Evolutionary conservation across 129 eudicot genomes (phyloP).

Genomic region (Flaveria robusta): DNA sequence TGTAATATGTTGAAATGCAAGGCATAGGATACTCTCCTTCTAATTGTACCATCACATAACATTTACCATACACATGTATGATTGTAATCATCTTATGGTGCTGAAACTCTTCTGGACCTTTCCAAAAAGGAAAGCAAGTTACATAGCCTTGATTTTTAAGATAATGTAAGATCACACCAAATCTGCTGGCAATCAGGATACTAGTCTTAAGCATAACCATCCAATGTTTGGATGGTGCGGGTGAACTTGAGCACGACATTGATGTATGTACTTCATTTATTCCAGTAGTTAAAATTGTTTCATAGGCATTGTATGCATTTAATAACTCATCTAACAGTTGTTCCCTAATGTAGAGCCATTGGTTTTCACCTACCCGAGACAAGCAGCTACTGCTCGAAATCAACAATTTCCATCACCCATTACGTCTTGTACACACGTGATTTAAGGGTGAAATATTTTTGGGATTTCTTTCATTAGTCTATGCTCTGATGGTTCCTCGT

Average conservation of each 20-base stretch:
- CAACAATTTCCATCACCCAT: no score
- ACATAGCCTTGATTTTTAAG: neutral
- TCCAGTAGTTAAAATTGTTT: neutral
- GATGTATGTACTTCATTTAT: neutral
- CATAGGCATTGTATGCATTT: neutral
- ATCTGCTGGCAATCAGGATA: neutral
- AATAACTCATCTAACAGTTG: neutral
- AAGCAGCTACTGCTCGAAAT: no score
- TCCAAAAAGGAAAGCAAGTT: neutral
- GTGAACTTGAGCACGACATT: neutral
- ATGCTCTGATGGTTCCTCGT: no score
- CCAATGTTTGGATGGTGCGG: neutral
- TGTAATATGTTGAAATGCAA: neutral
- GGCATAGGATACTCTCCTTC: neutral
- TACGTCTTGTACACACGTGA: no score
- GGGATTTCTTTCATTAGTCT: no score
- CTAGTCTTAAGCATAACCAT: neutral
- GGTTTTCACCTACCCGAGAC: no score
- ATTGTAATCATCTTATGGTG: neutral
- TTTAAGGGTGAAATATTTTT: no score
- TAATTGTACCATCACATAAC: neutral
- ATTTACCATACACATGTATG: neutral
- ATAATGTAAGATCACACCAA: neutral
- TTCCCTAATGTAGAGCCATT: no score
- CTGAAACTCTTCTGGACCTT: no score